Percentiles rank a stretch among this genome's conserved stretches.
Evolutionary conservation across 1,284 basidiomycete genomes (phyloP).

Genomic region (Melampsora medusae): DNA sequence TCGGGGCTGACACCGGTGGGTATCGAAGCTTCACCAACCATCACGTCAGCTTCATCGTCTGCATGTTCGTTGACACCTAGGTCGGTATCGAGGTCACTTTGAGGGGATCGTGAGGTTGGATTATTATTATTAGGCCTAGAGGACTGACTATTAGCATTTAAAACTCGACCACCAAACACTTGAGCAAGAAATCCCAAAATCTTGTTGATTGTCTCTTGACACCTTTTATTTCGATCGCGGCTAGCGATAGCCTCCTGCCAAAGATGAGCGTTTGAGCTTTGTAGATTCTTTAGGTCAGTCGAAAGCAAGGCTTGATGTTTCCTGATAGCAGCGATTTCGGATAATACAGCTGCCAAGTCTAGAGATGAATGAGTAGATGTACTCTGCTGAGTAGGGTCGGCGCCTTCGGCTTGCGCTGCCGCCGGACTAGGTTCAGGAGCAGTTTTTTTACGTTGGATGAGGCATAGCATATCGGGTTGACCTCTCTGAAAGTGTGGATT

Average conservation of each 20-base stretch:
- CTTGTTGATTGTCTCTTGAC: constrained; percentile 94
- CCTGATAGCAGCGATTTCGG: constrained; percentile 81
- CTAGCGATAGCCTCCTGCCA: constrained; percentile 88
- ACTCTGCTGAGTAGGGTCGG: not conserved
- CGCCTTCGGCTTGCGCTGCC: not conserved
- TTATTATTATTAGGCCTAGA: no score
- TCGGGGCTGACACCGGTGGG: constrained; percentile 8
- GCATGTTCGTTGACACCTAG: not conserved
- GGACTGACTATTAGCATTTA: not conserved
- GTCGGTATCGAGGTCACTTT: not conserved
- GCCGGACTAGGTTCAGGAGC: constrained; percentile 10
- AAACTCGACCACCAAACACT: constrained; percentile 69
- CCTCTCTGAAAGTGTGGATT: constrained; percentile 85
- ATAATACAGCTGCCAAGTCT: constrained; percentile 73
- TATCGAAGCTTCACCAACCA: constrained; percentile 19
- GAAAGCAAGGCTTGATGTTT: constrained; percentile 87
- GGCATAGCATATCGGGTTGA: constrained; percentile 82
- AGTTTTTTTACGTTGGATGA: constrained; percentile 70
- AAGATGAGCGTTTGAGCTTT: constrained; percentile 78
- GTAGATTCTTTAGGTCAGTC: constrained; percentile 80
- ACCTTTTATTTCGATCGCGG: constrained; percentile 76
- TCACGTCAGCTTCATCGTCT: constrained; percentile 3
- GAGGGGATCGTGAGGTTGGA: no score
- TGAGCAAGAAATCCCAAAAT: constrained; percentile 91
- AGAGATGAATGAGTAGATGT: constrained; percentile 52